Evolutionary conservation across 768 basidiomycete genomes (phyloP), one percentile per base, ranked within the genome.

Genomic region (Termitomyces sp.): DNA sequence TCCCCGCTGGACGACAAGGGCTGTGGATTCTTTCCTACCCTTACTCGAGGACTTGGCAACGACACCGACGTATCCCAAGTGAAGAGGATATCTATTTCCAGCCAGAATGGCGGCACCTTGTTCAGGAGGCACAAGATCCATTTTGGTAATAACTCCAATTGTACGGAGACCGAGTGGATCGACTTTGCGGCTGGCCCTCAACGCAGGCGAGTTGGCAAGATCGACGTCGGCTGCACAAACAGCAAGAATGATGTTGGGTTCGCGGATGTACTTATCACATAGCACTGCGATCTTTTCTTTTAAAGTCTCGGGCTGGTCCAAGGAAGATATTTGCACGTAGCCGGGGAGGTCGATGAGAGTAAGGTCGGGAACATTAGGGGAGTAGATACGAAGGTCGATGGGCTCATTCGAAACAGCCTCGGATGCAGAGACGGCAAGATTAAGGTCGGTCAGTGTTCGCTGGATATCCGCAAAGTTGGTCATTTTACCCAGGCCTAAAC

Each of bases 241-340:
- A 5, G 97, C 96, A n/a, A 99, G 84, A 65, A 98, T 90, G 72
- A 99, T 94, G 72, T 99, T 99, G n/a, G 97, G 96, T 70, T 98
- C 94, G n/a, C 92, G 86, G 66, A 99, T 99, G 72, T 99, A 99
- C 69, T 88, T 92, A 58, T 98, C 97, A 73, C 97, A 98, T 0
- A 99, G 78, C 9, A 70, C 66, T 0, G 90, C 78, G 61, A 99
- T 96, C 73, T 98, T 96, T 68, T 96, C 93, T 70, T 93, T 97
- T 61, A 99, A 82, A 20, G 81, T 79, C 63, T 98, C 95, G 0
- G 97, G 97, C 69, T 99, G 97, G 76, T 99, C 96, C 75, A 98
- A 76, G 47, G 92, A 94, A 5, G 91, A 79, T 45, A 98, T 91
- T 69, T 99, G 96, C 58, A 99, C 87, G 72, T 99, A 99, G 2